Base-by-base conservation (phyloP, 768 basidiomycete genomes). In the Tylopilus plumbeoviolaceoides region DNA sequence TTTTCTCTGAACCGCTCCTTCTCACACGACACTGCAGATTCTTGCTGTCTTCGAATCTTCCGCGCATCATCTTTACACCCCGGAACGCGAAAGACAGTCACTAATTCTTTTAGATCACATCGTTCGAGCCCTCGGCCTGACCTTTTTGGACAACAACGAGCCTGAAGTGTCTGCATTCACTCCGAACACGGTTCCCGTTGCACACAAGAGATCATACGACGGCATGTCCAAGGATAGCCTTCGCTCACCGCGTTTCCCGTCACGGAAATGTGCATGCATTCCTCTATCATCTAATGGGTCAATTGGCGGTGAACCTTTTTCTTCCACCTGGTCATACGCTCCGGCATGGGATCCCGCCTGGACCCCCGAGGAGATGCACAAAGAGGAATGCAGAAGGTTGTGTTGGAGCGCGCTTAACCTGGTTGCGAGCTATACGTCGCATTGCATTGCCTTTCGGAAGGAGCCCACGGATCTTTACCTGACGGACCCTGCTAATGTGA, bases 31-130 rank as follows among this genome's bases (percentile, higher is more conserved):
- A 15, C n/a, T 5, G 31, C 55, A 88, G 88, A 81, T 91, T 45
- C 75, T 91, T 9, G 85, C 89, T 6, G 71, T 91, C 3, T 91
- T 88, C 59, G 89, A 91, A 65, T 78, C 81, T 0, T 90, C 85
- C 1, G 78, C 84, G 5, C 85, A 91, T 54, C 87, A 87, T 7
- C 72, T 78, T 40, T 78, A 89, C 63, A 78, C 76, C 20, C 73
- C 78, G 5, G 76, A 79, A 20, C 78, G 83, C 14, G 77, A 81
- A 11, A 71, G 73, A 20, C 68, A 68, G 18, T 75, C 87, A 0
- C 71, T 91, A 10, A 63, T 78, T 38, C 72, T 77, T 21, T 73
- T 91, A 30, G 89, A 91, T 63, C 73, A 75, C 28, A 80, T 90
- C 51, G 78, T 91, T 54, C 75, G 73, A n/a, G 66, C 67, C 3